Percentiles rank a stretch among this genome's conserved stretches.
phyloP scores from a whole-genome alignment of 163 green algal genomes.

The Volvox carteri region DNA sequence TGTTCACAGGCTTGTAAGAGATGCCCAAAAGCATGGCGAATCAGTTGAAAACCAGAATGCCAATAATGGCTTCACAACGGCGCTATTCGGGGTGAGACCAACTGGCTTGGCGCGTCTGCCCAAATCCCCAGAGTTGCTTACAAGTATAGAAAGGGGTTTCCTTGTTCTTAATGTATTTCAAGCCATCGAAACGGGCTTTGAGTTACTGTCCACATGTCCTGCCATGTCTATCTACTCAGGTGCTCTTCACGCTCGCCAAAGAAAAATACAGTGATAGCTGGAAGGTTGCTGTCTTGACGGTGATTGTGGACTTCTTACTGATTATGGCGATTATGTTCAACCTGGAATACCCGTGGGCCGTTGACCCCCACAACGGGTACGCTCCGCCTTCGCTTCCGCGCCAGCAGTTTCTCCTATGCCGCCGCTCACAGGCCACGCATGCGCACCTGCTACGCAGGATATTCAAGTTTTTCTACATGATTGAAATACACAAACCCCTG shows the following conservation, averaged over 20 bases:
- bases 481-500: constrained; percentile 68
- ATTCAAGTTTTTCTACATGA: constrained; percentile 67
- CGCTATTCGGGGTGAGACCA: constrained; percentile 27
- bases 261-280: constrained; percentile 73
- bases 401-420: not conserved
- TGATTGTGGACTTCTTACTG: constrained; percentile 69
- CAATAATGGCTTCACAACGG: not conserved
- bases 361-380: constrained; percentile 40
- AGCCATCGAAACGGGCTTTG: not conserved
- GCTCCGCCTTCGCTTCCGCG: not conserved
- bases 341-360: constrained; percentile 68
- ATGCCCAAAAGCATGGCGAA: not conserved
- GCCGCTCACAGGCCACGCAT: not conserved
- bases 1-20: not conserved
- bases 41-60: constrained; percentile 12
- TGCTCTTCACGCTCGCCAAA: constrained; percentile 73
- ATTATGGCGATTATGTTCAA: constrained; percentile 68
- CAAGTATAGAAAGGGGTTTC: not conserved
- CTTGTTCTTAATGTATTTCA: too few relatives aligned
- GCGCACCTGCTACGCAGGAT: constrained; percentile 54
- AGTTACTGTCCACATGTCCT: not conserved
- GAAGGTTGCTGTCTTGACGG: constrained; percentile 61
- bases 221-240: constrained; percentile 1
- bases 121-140: not conserved
- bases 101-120: not conserved